Evolutionary conservation across 306 rosid genomes (phyloP).

Genomic region (Vigna nakashimae): DNA sequence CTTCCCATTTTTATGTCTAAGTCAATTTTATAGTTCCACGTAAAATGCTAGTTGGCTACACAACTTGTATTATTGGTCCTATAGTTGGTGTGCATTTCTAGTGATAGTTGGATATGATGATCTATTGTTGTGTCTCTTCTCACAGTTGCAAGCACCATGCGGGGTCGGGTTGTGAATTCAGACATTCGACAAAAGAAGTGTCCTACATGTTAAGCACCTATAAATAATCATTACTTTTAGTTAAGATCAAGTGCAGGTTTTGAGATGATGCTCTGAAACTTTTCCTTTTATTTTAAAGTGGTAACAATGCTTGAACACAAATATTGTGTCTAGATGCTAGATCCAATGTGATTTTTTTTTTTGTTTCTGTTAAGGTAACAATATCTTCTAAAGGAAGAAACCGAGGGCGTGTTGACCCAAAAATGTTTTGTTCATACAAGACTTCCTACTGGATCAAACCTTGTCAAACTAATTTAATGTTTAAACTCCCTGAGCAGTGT

Average conservation of each 20-base stretch:
- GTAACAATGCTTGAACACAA: not conserved
- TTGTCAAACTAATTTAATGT: not conserved
- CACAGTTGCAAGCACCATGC: slow-evolving; percentile 16
- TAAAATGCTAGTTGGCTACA: not conserved
- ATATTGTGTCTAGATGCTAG: not conserved
- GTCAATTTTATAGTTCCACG: no score
- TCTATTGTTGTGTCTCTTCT: slow-evolving; percentile 4
- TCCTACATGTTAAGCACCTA: not conserved
- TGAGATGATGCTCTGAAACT: not conserved
- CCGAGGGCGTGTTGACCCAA: not conserved
- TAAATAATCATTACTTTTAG: not conserved
- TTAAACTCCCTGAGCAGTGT: no score
- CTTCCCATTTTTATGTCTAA: no score
- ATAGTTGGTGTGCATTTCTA: not conserved
- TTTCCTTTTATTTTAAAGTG: not conserved
- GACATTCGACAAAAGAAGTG: not conserved
- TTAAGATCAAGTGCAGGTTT: not conserved
- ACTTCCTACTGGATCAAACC: not conserved
- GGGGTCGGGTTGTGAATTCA: slow-evolving; percentile 17
- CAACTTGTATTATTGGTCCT: not conserved
- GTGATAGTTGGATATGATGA: slow-evolving; percentile 1
- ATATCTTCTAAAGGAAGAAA: slow-evolving; percentile 4
- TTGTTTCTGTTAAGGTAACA: not conserved
- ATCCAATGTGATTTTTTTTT: not conserved
- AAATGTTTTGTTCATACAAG: slow-evolving; percentile 8